A percentile compares a stretch with the other conserved stretches of the same genome.
Evolutionary conservation across 108 stramenopile genomes (phyloP).

Genomic region (Cyclotella atomus): DNA sequence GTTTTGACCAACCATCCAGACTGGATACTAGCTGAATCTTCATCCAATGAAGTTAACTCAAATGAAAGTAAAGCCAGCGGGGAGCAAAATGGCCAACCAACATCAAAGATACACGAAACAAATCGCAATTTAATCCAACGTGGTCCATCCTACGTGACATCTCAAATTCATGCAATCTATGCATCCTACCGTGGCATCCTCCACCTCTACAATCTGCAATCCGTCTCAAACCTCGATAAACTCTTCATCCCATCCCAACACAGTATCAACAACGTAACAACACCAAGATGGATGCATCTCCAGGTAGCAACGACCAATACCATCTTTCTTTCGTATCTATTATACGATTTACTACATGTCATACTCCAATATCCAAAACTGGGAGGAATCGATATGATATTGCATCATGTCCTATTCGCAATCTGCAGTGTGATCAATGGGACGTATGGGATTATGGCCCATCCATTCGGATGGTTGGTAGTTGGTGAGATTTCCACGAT

Average conservation of each 20-base stretch:
- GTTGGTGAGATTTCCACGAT: slow-evolving; percentile 47
- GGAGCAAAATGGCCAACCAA: neutral
- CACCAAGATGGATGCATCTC: slow-evolving; percentile 25
- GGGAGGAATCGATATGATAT: slow-evolving; percentile 38
- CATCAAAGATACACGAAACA: slow-evolving; percentile 3
- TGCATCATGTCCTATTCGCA: slow-evolving; percentile 47
- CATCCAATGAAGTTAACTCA: neutral
- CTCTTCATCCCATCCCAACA: slow-evolving; percentile 9
- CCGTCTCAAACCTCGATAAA: slow-evolving; percentile 33
- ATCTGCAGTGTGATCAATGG: slow-evolving; percentile 37
- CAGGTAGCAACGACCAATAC: slow-evolving; percentile 38
- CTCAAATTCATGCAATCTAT: slow-evolving; percentile 40
- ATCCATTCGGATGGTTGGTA: slow-evolving; percentile 48
- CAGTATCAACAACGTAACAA: neutral
- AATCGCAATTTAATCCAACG: slow-evolving; percentile 22
- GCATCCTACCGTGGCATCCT: slow-evolving; percentile 32
- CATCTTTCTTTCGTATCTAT: slow-evolving; percentile 43
- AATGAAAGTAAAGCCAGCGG: neutral
- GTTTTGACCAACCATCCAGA: neutral
- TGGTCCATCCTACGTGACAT: slow-evolving; percentile 49
- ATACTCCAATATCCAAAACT: slow-evolving; percentile 38
- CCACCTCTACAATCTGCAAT: slow-evolving; percentile 29
- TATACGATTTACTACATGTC: slow-evolving; percentile 46
- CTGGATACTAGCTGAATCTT: slow-evolving; percentile 5
- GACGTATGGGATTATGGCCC: slow-evolving; percentile 38